Conservation (phyloP, 805 yeast genomes). For the Ogataea kodamae region DNA sequence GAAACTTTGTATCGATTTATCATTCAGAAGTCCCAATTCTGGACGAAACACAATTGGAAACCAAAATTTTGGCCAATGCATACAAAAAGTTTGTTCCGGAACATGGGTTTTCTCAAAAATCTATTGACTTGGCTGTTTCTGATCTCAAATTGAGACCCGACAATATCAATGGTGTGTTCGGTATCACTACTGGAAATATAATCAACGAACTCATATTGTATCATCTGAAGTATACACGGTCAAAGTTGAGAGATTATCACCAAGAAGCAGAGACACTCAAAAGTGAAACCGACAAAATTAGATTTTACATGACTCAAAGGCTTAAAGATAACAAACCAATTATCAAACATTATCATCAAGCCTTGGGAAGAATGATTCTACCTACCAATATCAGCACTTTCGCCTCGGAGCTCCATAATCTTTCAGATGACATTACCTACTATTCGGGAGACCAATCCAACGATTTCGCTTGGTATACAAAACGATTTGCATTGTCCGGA, state of each 20-base stretch:
- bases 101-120: conserved; percentile 40
- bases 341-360: conserved; percentile 41
- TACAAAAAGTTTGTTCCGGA: conserved; percentile 38
- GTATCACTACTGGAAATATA: conserved; percentile 25
- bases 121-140: conserved; percentile 43
- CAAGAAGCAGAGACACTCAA: conserved; percentile 17
- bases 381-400: conserved; percentile 61
- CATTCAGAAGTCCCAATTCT: conserved; percentile 37
- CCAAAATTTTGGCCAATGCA: conserved; percentile 34
- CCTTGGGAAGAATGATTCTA: conserved; percentile 57
- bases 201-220: conserved; percentile 42
- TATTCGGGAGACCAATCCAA: conserved; percentile 75
- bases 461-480: conserved; percentile 92
- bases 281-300: conserved; percentile 24
- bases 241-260: conserved; percentile 33
- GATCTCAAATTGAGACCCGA: conserved; percentile 40
- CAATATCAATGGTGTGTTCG: conserved; percentile 40
- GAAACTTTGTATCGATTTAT: conserved; percentile 37
- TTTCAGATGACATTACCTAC: conserved; percentile 80
- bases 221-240: conserved; percentile 45
- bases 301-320: conserved; percentile 40
- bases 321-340: conserved; percentile 50
- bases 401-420: conserved; percentile 62
- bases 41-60: conserved; percentile 35
- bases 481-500: conserved; percentile 65